These are phyloP conservation scores for Albugo candida DNA, from an alignment of 352 stramenopile species.

Conservation along the genomic window DNA sequence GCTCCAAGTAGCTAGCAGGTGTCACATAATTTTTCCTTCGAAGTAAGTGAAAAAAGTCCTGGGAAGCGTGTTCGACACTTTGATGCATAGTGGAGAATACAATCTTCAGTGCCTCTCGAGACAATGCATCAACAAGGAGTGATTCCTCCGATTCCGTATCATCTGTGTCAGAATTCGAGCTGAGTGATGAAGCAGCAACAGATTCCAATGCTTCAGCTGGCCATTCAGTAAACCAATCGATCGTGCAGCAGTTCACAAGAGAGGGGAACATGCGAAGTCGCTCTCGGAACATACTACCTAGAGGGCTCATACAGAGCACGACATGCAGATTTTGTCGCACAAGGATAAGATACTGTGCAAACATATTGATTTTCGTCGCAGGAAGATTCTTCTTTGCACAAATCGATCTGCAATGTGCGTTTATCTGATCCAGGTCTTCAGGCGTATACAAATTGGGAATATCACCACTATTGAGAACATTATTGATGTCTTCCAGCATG, in stretches of 20 bases:
- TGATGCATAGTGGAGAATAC: conserved; percentile 81
- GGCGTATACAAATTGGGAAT: conserved; percentile 86
- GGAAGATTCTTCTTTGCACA: conserved; percentile 82
- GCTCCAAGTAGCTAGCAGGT: conserved; percentile 84
- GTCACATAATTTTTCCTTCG: conserved; percentile 88
- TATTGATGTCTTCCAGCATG: conserved; percentile 94
- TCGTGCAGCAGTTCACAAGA: conserved; percentile 77
- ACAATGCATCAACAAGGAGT: conserved; percentile 24
- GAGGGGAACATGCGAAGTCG: conserved; percentile 84
- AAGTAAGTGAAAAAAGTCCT: conserved; percentile 75
- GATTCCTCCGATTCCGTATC: conserved; percentile 17
- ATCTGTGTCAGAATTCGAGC: conserved; percentile 45
- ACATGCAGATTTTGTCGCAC: conserved; percentile 85
- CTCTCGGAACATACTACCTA: conserved; percentile 80
- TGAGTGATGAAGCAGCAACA: conserved; percentile 42
- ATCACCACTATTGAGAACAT: conserved; percentile 88
- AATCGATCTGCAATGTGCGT: conserved; percentile 72
- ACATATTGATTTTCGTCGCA: conserved; percentile 89
- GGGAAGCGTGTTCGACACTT: conserved; percentile 64
- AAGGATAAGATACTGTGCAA: conserved; percentile 83
- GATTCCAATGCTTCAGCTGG: conserved; percentile 63
- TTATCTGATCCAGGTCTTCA: conserved; percentile 87
- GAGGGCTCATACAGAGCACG: conserved; percentile 84
- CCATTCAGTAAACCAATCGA: conserved; percentile 82
- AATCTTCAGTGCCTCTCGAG: background rate